These are phyloP conservation scores for Suhomyces prunicola DNA, from an alignment of 805 yeast genomes.

Conservation along the genomic window DNA sequence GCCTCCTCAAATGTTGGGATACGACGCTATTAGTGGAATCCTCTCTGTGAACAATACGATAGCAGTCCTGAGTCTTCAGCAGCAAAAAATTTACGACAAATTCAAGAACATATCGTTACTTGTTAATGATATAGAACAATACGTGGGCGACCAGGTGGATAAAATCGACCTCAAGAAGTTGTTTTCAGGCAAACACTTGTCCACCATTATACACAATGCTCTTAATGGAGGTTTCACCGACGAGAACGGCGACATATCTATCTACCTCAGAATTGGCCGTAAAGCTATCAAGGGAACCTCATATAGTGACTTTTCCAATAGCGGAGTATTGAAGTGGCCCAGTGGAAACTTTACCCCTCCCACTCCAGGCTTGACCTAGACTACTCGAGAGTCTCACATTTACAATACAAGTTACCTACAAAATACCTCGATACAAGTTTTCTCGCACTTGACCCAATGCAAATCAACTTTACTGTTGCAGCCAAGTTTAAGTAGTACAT, in stretches of 20 bases:
- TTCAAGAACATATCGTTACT: conserved; percentile 59
- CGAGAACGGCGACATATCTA: conserved; percentile 27
- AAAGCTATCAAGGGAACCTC: conserved; percentile 37
- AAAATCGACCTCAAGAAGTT: conserved; percentile 35
- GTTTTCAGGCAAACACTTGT: conserved; percentile 18
- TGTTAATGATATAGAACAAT: conserved; percentile 76
- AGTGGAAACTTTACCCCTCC: conserved; percentile 52
- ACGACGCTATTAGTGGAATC: conserved; percentile 25
- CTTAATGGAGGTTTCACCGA: conserved; percentile 21
- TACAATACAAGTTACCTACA: no score
- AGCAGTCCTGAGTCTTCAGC: conserved; percentile 5
- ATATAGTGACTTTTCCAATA: conserved; percentile 63
- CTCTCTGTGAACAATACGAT: conserved; percentile 35
- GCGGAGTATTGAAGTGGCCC: conserved; percentile 61
- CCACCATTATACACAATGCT: conserved; percentile 27
- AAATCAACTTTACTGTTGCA: no score
- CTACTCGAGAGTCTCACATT: no score
- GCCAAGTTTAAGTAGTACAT: neutral
- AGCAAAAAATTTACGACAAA: conserved; percentile 18
- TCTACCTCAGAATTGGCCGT: conserved; percentile 59
- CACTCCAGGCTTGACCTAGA: conserved; percentile 48
- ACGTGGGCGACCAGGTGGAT: conserved; percentile 47
- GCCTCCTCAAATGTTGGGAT: conserved; percentile 50
- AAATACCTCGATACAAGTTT: no score
- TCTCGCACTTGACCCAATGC: no score